These are phyloP conservation scores for Wilhelminamyces savonicus DNA, from an alignment of 805 yeast genomes.

Conservation along the genomic window DNA sequence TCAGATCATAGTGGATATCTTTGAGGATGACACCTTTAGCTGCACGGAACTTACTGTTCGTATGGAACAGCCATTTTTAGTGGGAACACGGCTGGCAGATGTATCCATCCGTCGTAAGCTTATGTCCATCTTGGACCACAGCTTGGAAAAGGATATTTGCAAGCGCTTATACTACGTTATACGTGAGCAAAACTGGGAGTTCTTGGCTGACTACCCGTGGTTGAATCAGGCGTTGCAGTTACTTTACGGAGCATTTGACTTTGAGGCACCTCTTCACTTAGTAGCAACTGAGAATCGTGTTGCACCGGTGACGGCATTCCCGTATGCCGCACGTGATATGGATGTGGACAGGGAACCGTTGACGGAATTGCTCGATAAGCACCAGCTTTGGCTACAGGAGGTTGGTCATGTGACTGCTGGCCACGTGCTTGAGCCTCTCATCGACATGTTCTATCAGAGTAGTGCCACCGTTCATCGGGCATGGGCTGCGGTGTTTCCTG, in stretches of 20 bases:
- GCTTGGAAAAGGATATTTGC: constrained; percentile 70
- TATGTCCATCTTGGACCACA: constrained; percentile 71
- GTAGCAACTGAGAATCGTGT: constrained; percentile 44
- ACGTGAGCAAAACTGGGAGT: constrained; percentile 98
- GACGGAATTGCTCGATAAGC: constrained; percentile 16
- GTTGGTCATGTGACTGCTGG: constrained; percentile 39
- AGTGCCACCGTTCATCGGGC: constrained; percentile 72
- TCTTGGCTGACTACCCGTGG: constrained; percentile 90
- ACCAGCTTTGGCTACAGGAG: constrained; percentile 23
- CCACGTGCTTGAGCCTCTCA: constrained; percentile 63
- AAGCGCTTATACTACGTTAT: constrained; percentile 81
- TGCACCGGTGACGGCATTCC: constrained; percentile 45
- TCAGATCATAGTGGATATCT: constrained; percentile 79
- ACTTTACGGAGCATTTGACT: constrained; percentile 70
- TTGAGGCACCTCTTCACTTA: constrained; percentile 40
- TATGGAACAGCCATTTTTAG: constrained; percentile 93
- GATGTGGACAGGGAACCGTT: constrained; percentile 21
- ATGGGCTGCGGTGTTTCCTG: constrained; percentile 83
- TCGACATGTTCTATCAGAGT: constrained; percentile 77
- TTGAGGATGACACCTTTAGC: constrained; percentile 69
- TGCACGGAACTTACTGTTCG: constrained; percentile 87
- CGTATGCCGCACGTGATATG: constrained; percentile 14
- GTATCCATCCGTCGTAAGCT: constrained; percentile 67
- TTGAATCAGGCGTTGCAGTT: constrained; percentile 87
- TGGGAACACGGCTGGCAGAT: constrained; percentile 83